Evolutionary conservation across 495 filamentous ascomycete species (phyloP), one percentile per base, ranked within the genome.

Genomic region (Pyronema omphalodes): DNA sequence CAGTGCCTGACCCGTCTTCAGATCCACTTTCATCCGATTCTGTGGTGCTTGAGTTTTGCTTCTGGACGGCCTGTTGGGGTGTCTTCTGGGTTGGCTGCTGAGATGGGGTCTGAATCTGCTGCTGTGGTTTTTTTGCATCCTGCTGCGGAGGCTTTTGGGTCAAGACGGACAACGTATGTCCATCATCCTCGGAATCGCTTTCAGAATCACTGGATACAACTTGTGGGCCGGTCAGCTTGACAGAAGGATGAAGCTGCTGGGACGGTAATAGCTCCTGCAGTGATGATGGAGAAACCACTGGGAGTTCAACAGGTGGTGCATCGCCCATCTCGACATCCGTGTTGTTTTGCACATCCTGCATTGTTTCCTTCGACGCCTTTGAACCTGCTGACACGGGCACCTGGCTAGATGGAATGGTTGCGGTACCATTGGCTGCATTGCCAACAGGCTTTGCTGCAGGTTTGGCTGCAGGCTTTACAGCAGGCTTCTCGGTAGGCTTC

Each of bases 251-350:
- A 47, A 9, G 44, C 23, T 29, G 23, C 23, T 29, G 23, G 5
- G 23, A 29, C 23, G 5, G 23, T 29, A 29, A 5, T 29, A 29
- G 23, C 23, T 5, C 23, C 23, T 29, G 23, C 5, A 29, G 23
- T 29, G 23, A 5, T 29, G 5, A 29, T 29, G 23, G 1, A 47
- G 44, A 3, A 7, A 19, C 14, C 44, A 9, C 9, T 47, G 44
- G 9, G 1, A 19, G 9, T n/a, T n/a, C 12, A 47, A 23, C n/a
- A 47, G 44, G 44, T 15, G 47, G 47, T 11, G 47, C 47, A 36
- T 50, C 47, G 12, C n/a, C 23, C 47, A 50, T 50, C 17, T 50
- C 47, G 18, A 50, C 29, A 50, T 50, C 47, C 8, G 47, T 29
- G 23, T 29, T 29, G 23, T 29, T 29, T 29, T 29, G 23, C 23